Evolutionary conservation across 768 basidiomycete genomes (phyloP).

Genomic region (Russula brevipes): DNA sequence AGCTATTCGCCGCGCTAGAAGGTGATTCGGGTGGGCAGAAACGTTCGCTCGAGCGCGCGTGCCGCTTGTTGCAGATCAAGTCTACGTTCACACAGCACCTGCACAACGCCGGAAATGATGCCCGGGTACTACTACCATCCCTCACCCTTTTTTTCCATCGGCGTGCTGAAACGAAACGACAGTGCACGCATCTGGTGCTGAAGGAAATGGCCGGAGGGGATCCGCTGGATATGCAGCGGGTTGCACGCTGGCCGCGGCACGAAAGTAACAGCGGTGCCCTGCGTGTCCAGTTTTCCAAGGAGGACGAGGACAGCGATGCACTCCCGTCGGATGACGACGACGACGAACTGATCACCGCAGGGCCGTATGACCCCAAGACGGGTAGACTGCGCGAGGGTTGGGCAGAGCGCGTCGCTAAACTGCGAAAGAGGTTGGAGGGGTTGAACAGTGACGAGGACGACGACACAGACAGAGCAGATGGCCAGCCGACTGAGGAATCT

Average conservation of each 20-base stretch:
- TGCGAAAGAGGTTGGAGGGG: slow-evolving; percentile 7
- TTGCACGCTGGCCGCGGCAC: slow-evolving; percentile 74
- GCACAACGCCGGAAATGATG: slow-evolving; percentile 88
- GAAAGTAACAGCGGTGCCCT: slow-evolving; percentile 30
- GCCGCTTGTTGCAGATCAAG: slow-evolving; percentile 54
- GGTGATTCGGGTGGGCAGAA: slow-evolving; percentile 52
- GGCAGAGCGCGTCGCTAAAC: slow-evolving; percentile 8
- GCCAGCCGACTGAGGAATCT: not conserved
- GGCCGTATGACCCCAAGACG: slow-evolving; percentile 24
- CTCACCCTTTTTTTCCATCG: not conserved
- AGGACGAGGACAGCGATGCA: slow-evolving; percentile 47
- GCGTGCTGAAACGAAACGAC: not conserved
- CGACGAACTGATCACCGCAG: slow-evolving; percentile 21
- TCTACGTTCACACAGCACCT: slow-evolving; percentile 39
- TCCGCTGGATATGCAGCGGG: slow-evolving; percentile 68
- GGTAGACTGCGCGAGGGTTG: slow-evolving; percentile 20
- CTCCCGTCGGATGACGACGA: slow-evolving; percentile 21
- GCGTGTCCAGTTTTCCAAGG: slow-evolving; percentile 53
- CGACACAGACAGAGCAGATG: not conserved
- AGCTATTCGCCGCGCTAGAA: slow-evolving; percentile 69
- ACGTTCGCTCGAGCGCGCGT: slow-evolving; percentile 54
- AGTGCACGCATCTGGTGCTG: slow-evolving; percentile 70
- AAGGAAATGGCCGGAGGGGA: slow-evolving; percentile 70
- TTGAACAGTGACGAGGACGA: not conserved
- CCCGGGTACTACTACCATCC: slow-evolving; percentile 48